Evolutionary conservation across 2,329 filamentous ascomycete genomes (phyloP), one percentile per base, ranked within the genome.

Genomic region (Aspergillus persii): DNA sequence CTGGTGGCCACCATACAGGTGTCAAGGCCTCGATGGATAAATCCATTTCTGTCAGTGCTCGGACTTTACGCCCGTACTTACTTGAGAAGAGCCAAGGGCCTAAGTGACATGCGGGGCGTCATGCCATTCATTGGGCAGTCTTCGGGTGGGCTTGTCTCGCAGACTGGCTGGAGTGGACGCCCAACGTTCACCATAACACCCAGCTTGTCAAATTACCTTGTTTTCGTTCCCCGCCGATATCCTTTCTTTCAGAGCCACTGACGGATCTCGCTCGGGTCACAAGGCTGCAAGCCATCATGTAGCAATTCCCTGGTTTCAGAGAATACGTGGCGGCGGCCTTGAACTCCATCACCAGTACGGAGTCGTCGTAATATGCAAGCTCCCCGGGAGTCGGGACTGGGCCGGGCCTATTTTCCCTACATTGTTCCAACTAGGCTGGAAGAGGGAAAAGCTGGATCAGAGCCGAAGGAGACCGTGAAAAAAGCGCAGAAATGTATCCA

Each of bases 31-130:
- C n/a, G 36, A 39, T 60, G 23, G 61, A 62, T 53, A 46, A 36
- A 52, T 62, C 61, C 27, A 61, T 60, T 62, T 27, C 53, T 51
- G 44, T 30, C 52, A 18, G 51, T 50, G 54, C 54, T 60, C 54
- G 48, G 53, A 49, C 52, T 26, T 29, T 41, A 31, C 31, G 18
- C 9, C 18, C 18, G 18, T 47, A 7, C 44, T 47, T 27, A 23
- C 18, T 23, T 23, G 18, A 23, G 39, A 18, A 44, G 18, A 44
- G 30, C 3, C 30, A 31, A 8, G 5, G 30, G 8, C 30, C 5
- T 31, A 31, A 31, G 18, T 23, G 2, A 23, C 33, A 36, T 36
- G 33, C 36, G n/a, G 36, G 36, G 12, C 15, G 36, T 41, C 36
- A 5, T 41, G 36, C 12, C 36, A 41, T 41, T 41, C 36, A 15